Evolutionary conservation across 2,329 filamentous ascomycete species (phyloP).

Genomic region (Cercospora nicotianae): DNA sequence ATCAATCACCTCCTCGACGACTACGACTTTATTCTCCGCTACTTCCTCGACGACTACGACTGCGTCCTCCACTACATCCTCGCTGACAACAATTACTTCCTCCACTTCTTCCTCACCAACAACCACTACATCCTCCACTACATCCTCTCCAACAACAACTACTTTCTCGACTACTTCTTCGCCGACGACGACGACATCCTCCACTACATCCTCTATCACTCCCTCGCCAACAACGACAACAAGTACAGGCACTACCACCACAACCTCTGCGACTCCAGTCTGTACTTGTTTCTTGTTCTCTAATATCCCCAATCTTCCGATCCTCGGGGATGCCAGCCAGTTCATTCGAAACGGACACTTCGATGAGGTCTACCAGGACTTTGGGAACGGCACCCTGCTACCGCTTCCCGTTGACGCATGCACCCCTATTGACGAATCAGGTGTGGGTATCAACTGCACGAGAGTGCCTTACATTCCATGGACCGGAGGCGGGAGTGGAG

Average conservation of each 20-base stretch:
- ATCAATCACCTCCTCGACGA: background rate
- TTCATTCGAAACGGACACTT: background rate
- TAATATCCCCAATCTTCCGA: background rate
- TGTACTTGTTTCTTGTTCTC: background rate
- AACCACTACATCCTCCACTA: background rate
- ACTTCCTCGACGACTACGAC: background rate
- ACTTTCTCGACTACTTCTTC: background rate
- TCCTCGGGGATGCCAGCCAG: background rate
- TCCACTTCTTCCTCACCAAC: background rate
- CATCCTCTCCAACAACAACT: background rate
- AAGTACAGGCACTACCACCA: background rate
- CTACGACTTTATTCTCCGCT: background rate
- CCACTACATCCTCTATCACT: background rate
- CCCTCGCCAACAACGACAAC: background rate
- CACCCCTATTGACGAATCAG: background rate
- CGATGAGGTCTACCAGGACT: background rate
- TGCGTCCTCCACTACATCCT: background rate
- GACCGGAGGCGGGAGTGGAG: too few relatives aligned
- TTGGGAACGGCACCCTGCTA: background rate
- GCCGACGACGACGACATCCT: background rate
- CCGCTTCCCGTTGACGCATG: background rate
- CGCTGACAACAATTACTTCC: background rate
- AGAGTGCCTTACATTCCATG: too few relatives aligned
- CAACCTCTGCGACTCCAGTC: background rate
- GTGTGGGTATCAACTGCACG: too few relatives aligned